Percentiles rank a stretch among this genome's conserved stretches.
phyloP scores from a whole-genome alignment of 2,329 filamentous ascomycete species.

The Xylaria sp. region DNA sequence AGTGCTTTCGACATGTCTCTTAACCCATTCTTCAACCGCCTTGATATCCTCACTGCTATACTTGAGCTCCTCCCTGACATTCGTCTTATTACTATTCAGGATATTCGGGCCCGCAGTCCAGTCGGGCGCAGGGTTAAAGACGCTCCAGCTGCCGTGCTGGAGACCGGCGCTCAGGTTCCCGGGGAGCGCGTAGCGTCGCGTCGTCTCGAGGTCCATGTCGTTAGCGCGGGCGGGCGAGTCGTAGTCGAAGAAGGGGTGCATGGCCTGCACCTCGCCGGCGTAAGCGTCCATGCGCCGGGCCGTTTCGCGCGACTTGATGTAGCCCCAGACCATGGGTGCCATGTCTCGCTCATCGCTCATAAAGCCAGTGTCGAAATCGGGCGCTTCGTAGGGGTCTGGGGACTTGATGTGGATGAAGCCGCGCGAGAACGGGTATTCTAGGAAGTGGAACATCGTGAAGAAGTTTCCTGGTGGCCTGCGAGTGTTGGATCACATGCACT shows the following conservation, averaged over 20 bases:
- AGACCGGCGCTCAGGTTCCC: slow-evolving; percentile 68
- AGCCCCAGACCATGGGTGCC: slow-evolving; percentile 79
- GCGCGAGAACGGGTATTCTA: slow-evolving; percentile 72
- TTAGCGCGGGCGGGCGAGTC: slow-evolving; percentile 63
- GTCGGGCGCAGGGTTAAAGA: slow-evolving; percentile 50
- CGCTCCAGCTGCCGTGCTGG: slow-evolving; percentile 67
- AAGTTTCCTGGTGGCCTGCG: slow-evolving; percentile 70
- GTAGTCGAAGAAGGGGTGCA: slow-evolving; percentile 68
- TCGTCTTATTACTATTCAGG: slow-evolving; percentile 60
- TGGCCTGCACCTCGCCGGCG: slow-evolving; percentile 63
- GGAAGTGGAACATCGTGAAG: slow-evolving; percentile 80
- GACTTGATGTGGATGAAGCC: slow-evolving; percentile 66
- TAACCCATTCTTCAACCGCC: slow-evolving; percentile 63
- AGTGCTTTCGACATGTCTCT: slow-evolving; percentile 70
- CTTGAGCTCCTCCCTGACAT: slow-evolving; percentile 56
- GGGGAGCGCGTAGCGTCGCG: slow-evolving; percentile 68
- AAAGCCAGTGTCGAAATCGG: slow-evolving; percentile 76
- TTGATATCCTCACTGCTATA: slow-evolving; percentile 61
- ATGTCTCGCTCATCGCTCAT: slow-evolving; percentile 84
- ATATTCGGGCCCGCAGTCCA: slow-evolving; percentile 40
- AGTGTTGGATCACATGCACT: neutral
- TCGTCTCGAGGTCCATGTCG: slow-evolving; percentile 70
- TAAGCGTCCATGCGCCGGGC: slow-evolving; percentile 73
- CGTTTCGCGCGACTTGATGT: slow-evolving; percentile 77
- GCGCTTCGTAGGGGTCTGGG: slow-evolving; percentile 66